Base-by-base conservation (phyloP, 768 basidiomycete genomes). In the Lactarius pseudohatsudake region DNA sequence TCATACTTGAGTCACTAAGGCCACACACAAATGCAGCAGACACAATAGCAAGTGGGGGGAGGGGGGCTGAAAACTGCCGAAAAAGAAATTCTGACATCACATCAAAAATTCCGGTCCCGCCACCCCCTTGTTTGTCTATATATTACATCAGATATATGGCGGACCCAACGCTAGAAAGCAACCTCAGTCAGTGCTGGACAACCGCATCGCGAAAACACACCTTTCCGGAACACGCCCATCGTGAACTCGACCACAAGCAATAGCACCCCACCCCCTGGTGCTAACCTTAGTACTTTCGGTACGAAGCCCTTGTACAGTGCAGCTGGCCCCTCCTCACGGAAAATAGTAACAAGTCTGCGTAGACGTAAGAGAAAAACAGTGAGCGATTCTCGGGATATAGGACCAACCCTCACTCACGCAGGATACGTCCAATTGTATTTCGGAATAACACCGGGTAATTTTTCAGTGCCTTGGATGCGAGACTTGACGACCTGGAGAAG, bases 391-490 rank as follows among this genome's bases (percentile, higher is more conserved):
- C 38, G 11, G 68, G 13, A 45, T 8, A 26, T 2, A 20, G 38
- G 70, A 32, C 62, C 34, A 62, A 28, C 28, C 16, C n/a, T 8
- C 2, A 57, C 55, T 34, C 70, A 85, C 66, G 92, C 91, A 18
- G 96, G 95, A 79, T 96, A 95, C 62, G 96, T 89, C 96, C 96
- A 97, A 78, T 91, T 91, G 78, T 96, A 95, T 74, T 94, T 96
- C 22, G 91, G 90, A 1, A 77, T 77, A n/a, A 87, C 86, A 18
- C 92, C 65, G 11, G 65, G 65, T 43, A 15, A 72, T 69, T 82
- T 85, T 50, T 80, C 79, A 22, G 85, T 77, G 54, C 91, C 88
- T 79, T 99, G 97, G 45, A 98, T 95, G 56, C 96, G 90, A 18
- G 94, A 95, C 78, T 98, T 98, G 67, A 97, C 92, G 69, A 98